Percentiles rank a stretch among this genome's conserved stretches.
phyloP scores from a whole-genome alignment of 495 filamentous ascomycete genomes.

The Tuber microsphaerosporum region DNA sequence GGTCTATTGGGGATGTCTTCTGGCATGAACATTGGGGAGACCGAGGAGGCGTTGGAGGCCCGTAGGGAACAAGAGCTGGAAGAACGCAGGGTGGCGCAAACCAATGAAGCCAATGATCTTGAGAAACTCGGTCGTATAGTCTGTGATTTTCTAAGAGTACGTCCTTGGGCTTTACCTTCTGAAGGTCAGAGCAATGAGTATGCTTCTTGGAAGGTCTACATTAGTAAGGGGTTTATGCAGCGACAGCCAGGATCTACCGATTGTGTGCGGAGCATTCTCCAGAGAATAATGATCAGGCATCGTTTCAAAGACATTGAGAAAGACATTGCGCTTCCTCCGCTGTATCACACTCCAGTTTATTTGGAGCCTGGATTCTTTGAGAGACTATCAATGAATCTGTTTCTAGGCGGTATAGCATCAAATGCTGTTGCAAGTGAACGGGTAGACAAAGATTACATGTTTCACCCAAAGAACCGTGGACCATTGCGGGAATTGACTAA shows the following conservation, averaged over 20 bases:
- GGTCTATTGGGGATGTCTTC: conserved; percentile 70
- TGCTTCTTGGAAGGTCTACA: conserved; percentile 65
- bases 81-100: conserved; percentile 43
- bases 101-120: conserved; percentile 61
- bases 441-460: conserved; percentile 78
- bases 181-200: conserved; percentile 44
- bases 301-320: conserved; percentile 58
- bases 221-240: conserved; percentile 57
- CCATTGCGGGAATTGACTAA: conserved; percentile 58
- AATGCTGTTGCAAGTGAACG: conserved; percentile 89
- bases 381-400: conserved; percentile 73
- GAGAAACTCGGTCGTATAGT: conserved; percentile 66
- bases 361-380: conserved; percentile 80
- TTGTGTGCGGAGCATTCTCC: conserved; percentile 62
- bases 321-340: conserved; percentile 57
- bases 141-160: conserved; percentile 61
- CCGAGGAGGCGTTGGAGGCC: conserved; percentile 15
- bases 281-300: conserved; percentile 76
- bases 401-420: conserved; percentile 68
- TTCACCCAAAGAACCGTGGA: conserved; percentile 63
- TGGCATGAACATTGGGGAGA: conserved; percentile 51
- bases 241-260: conserved; percentile 51
- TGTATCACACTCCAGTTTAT: conserved; percentile 63
- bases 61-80: conserved; percentile 7
- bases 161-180: conserved; percentile 57